Base-by-base conservation (phyloP, 1,284 basidiomycete genomes). In the Papiliotrema flavescens region DNA sequence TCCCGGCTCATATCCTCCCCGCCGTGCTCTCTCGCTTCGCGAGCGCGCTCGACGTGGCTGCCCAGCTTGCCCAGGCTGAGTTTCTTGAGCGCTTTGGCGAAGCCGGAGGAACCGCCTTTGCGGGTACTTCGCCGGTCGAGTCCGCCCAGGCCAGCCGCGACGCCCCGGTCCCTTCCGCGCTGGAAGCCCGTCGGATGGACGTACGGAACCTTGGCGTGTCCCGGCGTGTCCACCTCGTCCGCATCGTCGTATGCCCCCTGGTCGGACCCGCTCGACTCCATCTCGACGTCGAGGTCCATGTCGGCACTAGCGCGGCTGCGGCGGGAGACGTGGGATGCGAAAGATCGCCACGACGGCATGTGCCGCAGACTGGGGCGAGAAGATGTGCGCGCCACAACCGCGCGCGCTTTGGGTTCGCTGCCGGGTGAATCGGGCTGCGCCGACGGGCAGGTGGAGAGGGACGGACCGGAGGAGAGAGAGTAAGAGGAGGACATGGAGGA, bases 331-430 rank as follows among this genome's bases (percentile, higher is more conserved):
- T 37, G 41, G 19, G 37, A 45, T 2, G 39, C 19, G n/a, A 49
- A 41, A 39, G 52, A 57, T 22, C 46, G 45, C 56, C 56, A 59
- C 24, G 47, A 53, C 14, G 60, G 60, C 60, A 61, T 61, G 32
- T 61, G 55, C 15, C 46, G 40, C 22, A 61, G 15, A 17, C 45
- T 24, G 3, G 60, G 60, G 42, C 56, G 22, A 0, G 40, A 35
- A 3, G 20, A 15, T 26, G n/a, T 22, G 7, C 42, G n/a, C 19
- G 9, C n/a, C 15, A 44, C 23, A 15, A 23, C 42, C n/a, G 7
- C n/a, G 19, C 42, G 19, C 5, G 20, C 42, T 26, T 8, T 20
- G 14, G 14, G 6, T 23, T 23, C 42, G 24, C 23, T 17, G 15
- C n/a, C 37, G 19, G 23, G 36, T 35, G 45, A 9, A n/a, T 17